These are phyloP conservation scores for Penicillium argentinense DNA, from an alignment of 495 filamentous ascomycete genomes.

Conservation along the genomic window DNA sequence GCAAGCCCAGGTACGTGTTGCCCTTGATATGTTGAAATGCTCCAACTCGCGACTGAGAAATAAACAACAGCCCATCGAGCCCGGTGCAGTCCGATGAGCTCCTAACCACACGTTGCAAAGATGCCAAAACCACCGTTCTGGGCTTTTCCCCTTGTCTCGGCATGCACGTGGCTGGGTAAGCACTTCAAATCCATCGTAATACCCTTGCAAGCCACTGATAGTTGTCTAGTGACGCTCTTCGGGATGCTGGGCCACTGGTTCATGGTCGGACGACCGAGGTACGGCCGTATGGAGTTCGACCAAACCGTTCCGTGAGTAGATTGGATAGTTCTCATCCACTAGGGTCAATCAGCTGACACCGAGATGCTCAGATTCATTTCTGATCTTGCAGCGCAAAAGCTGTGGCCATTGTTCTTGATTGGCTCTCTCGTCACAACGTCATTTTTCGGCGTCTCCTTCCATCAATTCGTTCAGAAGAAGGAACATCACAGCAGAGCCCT, in stretches of 20 bases:
- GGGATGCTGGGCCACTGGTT: slow-evolving; percentile 21
- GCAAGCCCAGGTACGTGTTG: background rate
- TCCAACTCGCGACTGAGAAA: background rate
- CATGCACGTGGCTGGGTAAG: slow-evolving; percentile 13
- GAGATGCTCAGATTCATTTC: slow-evolving; percentile 18
- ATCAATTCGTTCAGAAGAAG: slow-evolving; percentile 19
- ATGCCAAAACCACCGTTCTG: slow-evolving; percentile 6
- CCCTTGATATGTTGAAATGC: background rate
- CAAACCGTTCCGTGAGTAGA: slow-evolving; percentile 21
- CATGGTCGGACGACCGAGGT: slow-evolving; percentile 17
- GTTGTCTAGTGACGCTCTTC: slow-evolving; percentile 14
- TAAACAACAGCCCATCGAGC: background rate
- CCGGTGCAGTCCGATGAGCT: slow-evolving; percentile 3
- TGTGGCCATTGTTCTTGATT: slow-evolving; percentile 20
- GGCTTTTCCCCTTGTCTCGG: slow-evolving; percentile 12
- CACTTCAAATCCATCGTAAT: background rate
- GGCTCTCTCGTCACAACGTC: slow-evolving; percentile 18
- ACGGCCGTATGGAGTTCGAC: slow-evolving; percentile 20
- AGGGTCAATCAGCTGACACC: background rate
- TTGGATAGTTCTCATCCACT: background rate
- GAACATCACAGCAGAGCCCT: slow-evolving; percentile 14
- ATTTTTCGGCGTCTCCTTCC: slow-evolving; percentile 20
- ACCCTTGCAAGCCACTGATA: background rate
- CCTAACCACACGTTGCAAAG: background rate
- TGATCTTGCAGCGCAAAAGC: slow-evolving; percentile 18